Conservation (phyloP, 2,329 filamentous ascomycete genomes). For the Diplodia mutila region DNA sequence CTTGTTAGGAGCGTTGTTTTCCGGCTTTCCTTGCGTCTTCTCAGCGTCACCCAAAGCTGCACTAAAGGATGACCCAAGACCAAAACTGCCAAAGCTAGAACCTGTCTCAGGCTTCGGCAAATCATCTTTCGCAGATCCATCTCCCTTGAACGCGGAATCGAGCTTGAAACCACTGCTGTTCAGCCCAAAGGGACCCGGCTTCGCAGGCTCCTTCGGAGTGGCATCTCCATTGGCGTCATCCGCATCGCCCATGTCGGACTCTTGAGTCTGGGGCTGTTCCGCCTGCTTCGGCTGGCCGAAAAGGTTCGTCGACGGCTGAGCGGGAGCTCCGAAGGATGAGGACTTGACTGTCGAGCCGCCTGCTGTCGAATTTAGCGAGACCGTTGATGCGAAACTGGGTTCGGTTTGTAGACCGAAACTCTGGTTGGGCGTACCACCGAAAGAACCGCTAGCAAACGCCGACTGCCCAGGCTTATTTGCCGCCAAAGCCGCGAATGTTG, state of each 20-base stretch:
- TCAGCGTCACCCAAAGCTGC: slow-evolving; percentile 57
- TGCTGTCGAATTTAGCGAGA: slow-evolving; percentile 41
- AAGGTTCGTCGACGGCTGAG: neutral
- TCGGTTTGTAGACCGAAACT: slow-evolving; percentile 35
- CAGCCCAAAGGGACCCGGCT: slow-evolving; percentile 38
- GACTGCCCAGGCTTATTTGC: slow-evolving; percentile 33
- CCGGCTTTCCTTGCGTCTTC: slow-evolving; percentile 42
- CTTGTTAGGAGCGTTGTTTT: slow-evolving; percentile 36
- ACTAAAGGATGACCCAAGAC: slow-evolving; percentile 67
- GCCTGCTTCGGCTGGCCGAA: slow-evolving; percentile 32
- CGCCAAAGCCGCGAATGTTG: slow-evolving; percentile 6
- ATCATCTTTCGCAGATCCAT: slow-evolving; percentile 64
- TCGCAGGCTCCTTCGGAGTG: slow-evolving; percentile 1
- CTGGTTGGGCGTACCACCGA: slow-evolving; percentile 29
- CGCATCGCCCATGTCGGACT: slow-evolving; percentile 37
- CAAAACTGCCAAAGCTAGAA: slow-evolving; percentile 46
- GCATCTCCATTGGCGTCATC: slow-evolving; percentile 30
- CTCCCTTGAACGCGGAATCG: slow-evolving; percentile 68
- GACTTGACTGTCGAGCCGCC: slow-evolving; percentile 29
- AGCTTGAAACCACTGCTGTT: slow-evolving; percentile 63
- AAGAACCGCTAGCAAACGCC: slow-evolving; percentile 32
- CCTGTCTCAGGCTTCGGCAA: slow-evolving; percentile 53
- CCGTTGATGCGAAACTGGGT: slow-evolving; percentile 48
- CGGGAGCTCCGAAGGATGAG: slow-evolving; percentile 8
- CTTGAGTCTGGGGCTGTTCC: slow-evolving; percentile 35